Evolutionary conservation across 306 rosid genomes (phyloP), one percentile per base, ranked within the genome.

Genomic region (Prunus fruticosa): DNA sequence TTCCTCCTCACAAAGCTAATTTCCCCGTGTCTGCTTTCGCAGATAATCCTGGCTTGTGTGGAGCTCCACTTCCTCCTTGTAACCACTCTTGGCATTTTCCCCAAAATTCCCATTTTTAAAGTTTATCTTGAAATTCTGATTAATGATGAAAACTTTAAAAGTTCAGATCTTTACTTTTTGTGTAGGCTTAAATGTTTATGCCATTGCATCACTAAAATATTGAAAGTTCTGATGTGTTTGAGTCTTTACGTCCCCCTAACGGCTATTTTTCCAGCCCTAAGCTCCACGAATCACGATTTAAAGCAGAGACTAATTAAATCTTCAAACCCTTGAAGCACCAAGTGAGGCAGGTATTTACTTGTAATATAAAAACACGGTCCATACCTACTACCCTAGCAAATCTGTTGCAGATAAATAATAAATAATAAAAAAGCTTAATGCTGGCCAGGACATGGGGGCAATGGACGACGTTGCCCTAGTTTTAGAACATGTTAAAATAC

Each of bases 61-160:
- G 92, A 56, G 18, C 77, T 74, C 92, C 90, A 70, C 90, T 90
- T 69, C 87, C 88, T 71, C 85, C 87, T 14, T 88, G 90, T 77
- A 86, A 81, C 0, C 84, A 79, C 79, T 63, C 78, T 67, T 84
- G 81, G 74, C 25, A 14, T 32, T 58, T 6, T 38, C 43, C 43
- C 25, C 12, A 15, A 10, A 25, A 11, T 45, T 25, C 46, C 12
- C 57, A 2, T 51, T 32, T 1, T 12, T 4, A 19, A 7, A 41
- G 41, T 64, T 15, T 38, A n/a, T 43, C 19, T 60, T 76, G 45
- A 46, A 34, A 15, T n/a, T 13, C 27, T 11, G 10, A 10, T 11
- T 14, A 1, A 25, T 3, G 64, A 19, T 25, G 72, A 18, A 45
- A 63, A 34, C 43, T 57, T 66, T 5, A 34, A 54, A 64, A 56